These are phyloP conservation scores for Phenoliferia sp. DNA, from an alignment of 1,284 basidiomycete genomes.

Conservation along the genomic window DNA sequence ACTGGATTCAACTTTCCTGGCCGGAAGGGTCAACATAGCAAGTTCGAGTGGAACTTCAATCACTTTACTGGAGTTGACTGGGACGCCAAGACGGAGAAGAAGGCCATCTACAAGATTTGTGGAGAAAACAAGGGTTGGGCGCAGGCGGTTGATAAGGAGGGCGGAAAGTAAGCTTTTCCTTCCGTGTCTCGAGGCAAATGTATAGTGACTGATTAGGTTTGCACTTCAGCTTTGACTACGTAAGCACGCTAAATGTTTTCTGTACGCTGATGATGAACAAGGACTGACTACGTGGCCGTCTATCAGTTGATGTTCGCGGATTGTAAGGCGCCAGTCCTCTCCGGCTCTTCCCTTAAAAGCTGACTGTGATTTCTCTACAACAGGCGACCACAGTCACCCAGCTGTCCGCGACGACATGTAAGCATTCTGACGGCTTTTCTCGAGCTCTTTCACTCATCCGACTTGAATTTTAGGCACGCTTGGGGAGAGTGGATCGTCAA, in stretches of 20 bases:
- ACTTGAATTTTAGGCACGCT: slow-evolving; percentile 52
- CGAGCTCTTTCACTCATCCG: too few species aligned
- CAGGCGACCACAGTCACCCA: background rate
- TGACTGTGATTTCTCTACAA: background rate
- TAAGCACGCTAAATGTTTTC: background rate
- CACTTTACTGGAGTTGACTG: slow-evolving; percentile 57
- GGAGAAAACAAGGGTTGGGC: slow-evolving; percentile 54
- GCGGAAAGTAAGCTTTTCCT: slow-evolving; percentile 39
- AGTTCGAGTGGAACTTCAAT: slow-evolving; percentile 47
- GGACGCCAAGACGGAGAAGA: slow-evolving; percentile 61
- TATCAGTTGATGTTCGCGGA: slow-evolving; percentile 32
- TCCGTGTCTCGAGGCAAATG: slow-evolving; percentile 40
- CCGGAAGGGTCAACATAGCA: slow-evolving; percentile 59
- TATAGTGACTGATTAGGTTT: background rate
- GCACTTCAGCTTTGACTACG: slow-evolving; percentile 41
- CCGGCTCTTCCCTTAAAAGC: background rate
- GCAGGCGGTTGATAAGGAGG: slow-evolving; percentile 42
- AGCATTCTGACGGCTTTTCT: background rate
- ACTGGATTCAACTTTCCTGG: slow-evolving; percentile 75
- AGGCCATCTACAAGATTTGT: slow-evolving; percentile 44
- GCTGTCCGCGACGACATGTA: background rate
- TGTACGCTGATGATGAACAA: background rate
- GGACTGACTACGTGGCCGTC: background rate
- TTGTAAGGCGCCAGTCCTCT: too few species aligned
- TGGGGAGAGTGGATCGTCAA: slow-evolving; percentile 58